These are phyloP conservation scores for Diaporthe ilicicola DNA, from an alignment of 2,329 filamentous ascomycete species.

Conservation along the genomic window DNA sequence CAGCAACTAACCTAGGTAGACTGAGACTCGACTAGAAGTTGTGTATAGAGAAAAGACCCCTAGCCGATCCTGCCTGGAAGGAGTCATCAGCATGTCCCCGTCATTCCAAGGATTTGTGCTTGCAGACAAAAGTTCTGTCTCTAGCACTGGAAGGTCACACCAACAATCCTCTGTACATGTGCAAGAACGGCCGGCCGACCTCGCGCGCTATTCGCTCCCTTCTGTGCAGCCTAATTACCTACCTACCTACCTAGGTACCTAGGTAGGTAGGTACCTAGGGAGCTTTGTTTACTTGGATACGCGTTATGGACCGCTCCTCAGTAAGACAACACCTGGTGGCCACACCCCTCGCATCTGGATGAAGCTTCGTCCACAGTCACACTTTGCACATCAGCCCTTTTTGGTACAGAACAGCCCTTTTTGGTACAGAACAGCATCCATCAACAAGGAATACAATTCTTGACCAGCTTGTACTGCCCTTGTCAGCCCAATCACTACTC, in stretches of 20 bases:
- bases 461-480: background rate
- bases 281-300: constrained; percentile 2
- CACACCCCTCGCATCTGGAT: background rate
- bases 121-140: background rate
- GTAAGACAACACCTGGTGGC: background rate
- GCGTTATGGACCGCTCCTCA: background rate
- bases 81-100: background rate
- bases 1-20: too few species aligned
- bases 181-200: constrained; percentile 9
- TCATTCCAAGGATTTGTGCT: background rate
- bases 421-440: constrained; percentile 3
- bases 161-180: background rate
- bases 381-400: constrained; percentile 21
- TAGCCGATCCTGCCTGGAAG: background rate
- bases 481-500: background rate
- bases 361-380: constrained; percentile 1
- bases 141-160: background rate
- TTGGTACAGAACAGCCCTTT: background rate
- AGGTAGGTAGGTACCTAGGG: too few species aligned
- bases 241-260: too few species aligned
- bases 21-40: background rate
- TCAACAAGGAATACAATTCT: constrained; percentile 20
- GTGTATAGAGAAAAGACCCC: too few species aligned
- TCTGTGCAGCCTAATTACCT: too few species aligned
- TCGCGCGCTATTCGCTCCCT: background rate